Evolutionary conservation across 768 basidiomycete genomes (phyloP), one percentile per base, ranked within the genome.

Genomic region (Trametes villosa): DNA sequence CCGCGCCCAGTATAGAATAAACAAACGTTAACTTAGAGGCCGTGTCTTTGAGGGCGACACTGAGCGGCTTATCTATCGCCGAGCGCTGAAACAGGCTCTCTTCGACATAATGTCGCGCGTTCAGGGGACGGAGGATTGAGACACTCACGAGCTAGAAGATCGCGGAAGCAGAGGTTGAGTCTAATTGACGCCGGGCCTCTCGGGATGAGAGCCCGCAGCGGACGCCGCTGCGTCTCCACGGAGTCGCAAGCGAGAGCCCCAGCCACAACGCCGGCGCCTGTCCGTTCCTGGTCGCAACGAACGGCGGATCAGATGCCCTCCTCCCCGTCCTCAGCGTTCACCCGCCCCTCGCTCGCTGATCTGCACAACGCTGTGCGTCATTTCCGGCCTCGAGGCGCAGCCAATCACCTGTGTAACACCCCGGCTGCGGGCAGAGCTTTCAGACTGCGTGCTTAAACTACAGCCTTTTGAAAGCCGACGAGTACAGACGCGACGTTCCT

Each of bases 401-500:
- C 33, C 36, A 38, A 13, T 15, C 15, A 18, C 3, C 13, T 13
- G 12, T 38, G 36, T 38, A 15, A 15, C 15, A 3, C 36, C 36
- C n/a, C n/a, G 3, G n/a, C 4, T 15, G 12, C 11, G 9, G 20
- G 41, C 17, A 33, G 13, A 54, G 42, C 12, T 17, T 18, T 22
- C 11, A 27, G 30, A 44, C 31, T 33, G n/a, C 11, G 26, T 54
- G 54, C 44, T 46, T 20, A 47, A 36, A 31, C 44, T 34, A 47
- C 15, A 36, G 30, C 40, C 53, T 40, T 26, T 38, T 54, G 47
- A 34, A 74, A 74, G 0, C 70, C 69, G 8, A 67, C 63, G 20
- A 74, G 63, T 17, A 75, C 70, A 1, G 69, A 65, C 22, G 66
- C 53, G 18, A 74, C 70, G 47, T 74, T 74, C 18, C 57, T 48